These are phyloP conservation scores for Ustilago hordei DNA, from an alignment of 1,284 basidiomycete genomes.

Conservation along the genomic window DNA sequence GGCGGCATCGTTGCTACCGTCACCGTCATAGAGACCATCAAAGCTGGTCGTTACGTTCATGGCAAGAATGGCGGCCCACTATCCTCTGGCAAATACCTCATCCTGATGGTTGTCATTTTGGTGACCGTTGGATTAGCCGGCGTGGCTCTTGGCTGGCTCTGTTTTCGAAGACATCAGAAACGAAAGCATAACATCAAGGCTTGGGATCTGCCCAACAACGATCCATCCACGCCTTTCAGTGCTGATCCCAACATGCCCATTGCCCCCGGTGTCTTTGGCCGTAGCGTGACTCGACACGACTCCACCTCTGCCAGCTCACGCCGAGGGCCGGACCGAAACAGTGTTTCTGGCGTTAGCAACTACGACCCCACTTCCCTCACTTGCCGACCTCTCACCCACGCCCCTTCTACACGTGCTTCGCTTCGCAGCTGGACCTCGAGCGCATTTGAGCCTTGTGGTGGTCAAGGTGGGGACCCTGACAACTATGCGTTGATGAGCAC, in stretches of 20 bases:
- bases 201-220: slow-evolving; percentile 45
- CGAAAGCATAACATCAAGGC: slow-evolving; percentile 38
- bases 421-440: slow-evolving; percentile 50
- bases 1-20: slow-evolving; percentile 42
- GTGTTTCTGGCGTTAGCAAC: slow-evolving; percentile 32
- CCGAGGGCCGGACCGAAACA: slow-evolving; percentile 14
- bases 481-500: slow-evolving; percentile 41
- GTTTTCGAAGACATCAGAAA: slow-evolving; percentile 43
- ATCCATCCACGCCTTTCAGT: slow-evolving; percentile 42
- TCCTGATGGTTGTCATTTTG: slow-evolving; percentile 38
- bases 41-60: slow-evolving; percentile 29
- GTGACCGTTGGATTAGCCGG: slow-evolving; percentile 31
- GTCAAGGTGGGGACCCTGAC: slow-evolving; percentile 6
- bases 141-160: slow-evolving; percentile 42
- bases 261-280: slow-evolving; percentile 42
- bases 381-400: slow-evolving; percentile 28
- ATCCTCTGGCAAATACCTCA: slow-evolving; percentile 21
- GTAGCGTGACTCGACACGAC: slow-evolving; percentile 19
- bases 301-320: slow-evolving; percentile 15
- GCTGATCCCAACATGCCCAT: slow-evolving; percentile 46
- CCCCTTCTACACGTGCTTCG: slow-evolving; percentile 29
- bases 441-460: slow-evolving; percentile 30
- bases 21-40: slow-evolving; percentile 48
- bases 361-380: slow-evolving; percentile 34
- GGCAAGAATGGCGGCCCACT: slow-evolving; percentile 14